These are phyloP conservation scores for Heteromeles arbutifolia DNA, from an alignment of 306 rosid genomes.

Conservation along the genomic window DNA sequence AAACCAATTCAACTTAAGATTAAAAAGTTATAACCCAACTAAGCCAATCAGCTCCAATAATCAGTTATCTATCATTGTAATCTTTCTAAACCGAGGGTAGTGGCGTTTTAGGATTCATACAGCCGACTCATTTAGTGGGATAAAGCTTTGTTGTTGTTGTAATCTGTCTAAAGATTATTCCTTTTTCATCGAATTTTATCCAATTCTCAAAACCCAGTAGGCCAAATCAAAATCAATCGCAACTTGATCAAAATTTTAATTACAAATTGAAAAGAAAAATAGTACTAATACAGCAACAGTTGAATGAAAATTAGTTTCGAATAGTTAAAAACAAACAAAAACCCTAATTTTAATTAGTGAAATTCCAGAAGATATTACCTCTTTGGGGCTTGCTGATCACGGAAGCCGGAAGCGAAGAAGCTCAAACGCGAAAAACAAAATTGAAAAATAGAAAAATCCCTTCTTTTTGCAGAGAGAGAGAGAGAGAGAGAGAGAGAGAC, in stretches of 20 bases:
- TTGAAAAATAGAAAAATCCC: neutral
- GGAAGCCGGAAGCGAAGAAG: neutral
- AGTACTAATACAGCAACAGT: neutral
- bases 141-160: neutral
- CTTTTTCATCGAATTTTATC: neutral
- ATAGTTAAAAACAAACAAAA: neutral
- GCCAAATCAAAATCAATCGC: neutral
- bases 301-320: neutral
- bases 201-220: neutral
- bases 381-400: neutral
- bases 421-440: neutral
- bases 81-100: neutral
- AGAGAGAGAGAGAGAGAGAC: neutral
- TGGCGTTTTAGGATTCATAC: no score
- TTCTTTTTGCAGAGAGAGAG: constrained; percentile 8
- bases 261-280: no score
- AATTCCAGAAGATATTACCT: neutral
- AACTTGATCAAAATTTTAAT: neutral
- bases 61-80: neutral
- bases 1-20: neutral
- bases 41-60: constrained; percentile 2
- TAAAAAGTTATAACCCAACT: neutral
- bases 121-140: no score
- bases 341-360: neutral
- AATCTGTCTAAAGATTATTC: neutral